A percentile compares a stretch with the other conserved stretches of the same genome.
phyloP scores from a whole-genome alignment of 2,329 filamentous ascomycete species.

The Aspergillus thermomutatus region DNA sequence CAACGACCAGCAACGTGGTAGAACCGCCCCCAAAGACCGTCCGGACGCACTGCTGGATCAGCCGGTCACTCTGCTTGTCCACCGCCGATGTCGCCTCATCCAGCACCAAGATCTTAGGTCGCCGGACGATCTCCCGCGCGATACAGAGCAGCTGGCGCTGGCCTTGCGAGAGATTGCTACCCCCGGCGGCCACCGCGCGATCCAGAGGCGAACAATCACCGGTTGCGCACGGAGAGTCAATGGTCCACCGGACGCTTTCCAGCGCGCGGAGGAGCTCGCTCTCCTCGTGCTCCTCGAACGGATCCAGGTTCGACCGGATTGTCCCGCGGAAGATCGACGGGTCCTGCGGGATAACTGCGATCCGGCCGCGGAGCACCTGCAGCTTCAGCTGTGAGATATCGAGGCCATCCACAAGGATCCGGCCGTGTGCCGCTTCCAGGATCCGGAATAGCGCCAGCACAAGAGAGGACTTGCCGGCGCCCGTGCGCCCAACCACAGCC shows the following conservation, averaged over 20 bases:
- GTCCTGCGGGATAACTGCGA: conserved; percentile 80
- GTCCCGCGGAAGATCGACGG: conserved; percentile 79
- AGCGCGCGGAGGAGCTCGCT: conserved; percentile 66
- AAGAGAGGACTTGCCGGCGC: conserved; percentile 28
- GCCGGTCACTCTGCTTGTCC: conserved; percentile 70
- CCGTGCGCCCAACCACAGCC: conserved; percentile 29
- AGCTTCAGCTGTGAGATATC: conserved; percentile 46
- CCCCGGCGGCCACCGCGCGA: conserved; percentile 41
- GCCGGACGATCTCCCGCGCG: conserved; percentile 55
- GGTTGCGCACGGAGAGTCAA: no score
- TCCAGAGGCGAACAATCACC: no score
- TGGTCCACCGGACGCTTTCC: conserved; percentile 61
- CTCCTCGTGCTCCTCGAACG: conserved; percentile 68
- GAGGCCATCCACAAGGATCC: conserved; percentile 24
- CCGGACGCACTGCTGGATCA: conserved; percentile 71
- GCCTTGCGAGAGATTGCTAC: conserved; percentile 53
- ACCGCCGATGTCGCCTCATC: conserved; percentile 78
- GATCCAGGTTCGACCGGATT: conserved; percentile 71
- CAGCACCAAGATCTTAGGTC: conserved; percentile 73
- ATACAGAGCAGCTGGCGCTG: conserved; percentile 28
- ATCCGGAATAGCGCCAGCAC: conserved; percentile 24
- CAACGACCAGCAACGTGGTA: conserved; percentile 67
- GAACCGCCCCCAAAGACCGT: conserved; percentile 59
- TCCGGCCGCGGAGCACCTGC: conserved; percentile 62
- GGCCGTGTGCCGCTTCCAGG: conserved; percentile 20